Evolutionary conservation across 108 stramenopile genomes (phyloP), one percentile per base, ranked within the genome.

Genomic region (Aureococcus anophagefferens): DNA sequence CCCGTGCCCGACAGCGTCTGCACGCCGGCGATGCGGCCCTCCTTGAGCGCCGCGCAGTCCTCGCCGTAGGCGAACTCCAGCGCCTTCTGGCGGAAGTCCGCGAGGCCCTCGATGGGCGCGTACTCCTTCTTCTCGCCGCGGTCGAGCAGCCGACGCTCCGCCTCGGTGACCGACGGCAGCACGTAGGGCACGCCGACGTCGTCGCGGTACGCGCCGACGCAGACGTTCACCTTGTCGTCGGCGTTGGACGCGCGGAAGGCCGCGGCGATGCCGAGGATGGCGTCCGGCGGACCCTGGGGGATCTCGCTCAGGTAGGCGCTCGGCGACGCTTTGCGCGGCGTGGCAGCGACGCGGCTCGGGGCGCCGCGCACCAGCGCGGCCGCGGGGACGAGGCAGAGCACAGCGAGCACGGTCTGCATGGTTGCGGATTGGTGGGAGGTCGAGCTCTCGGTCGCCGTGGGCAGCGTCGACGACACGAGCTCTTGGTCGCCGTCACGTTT

Each of bases 1-100:
- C 98, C 98, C 13, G 98, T 99, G 30, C 98, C 98, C 59, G 89
- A 91, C 36, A 99, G 76, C 0, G 93, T 83, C 77, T 98, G 97
- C 30, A 96, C 90, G 51, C 89, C 95, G 25, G 83, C 80, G 29
- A 88, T 65, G 35, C 80, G 82, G 11, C 91, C 91, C 64, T 94
- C 81, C 35, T 81, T 83, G 33, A 92, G 77, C 63, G 89, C 68
- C 28, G 81, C 75, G 31, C 81, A 85, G 78, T 91, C 73, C 14
- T 83, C 70, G 63, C 98, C 98, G 68, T 96, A 97, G 62, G 93
- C 95, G 76, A 99, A 99, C 71, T 84, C 75, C 45, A 96, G 71
- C 16, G 95, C 90, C 74, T 87, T 72, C 28, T 89, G 74, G 16
- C 94, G 84, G 81, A 88, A 99, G 13, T 73, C 86, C 28, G 82